Conservation (phyloP, 306 rosid genomes). For the Herpetospermum pedunculosum region DNA sequence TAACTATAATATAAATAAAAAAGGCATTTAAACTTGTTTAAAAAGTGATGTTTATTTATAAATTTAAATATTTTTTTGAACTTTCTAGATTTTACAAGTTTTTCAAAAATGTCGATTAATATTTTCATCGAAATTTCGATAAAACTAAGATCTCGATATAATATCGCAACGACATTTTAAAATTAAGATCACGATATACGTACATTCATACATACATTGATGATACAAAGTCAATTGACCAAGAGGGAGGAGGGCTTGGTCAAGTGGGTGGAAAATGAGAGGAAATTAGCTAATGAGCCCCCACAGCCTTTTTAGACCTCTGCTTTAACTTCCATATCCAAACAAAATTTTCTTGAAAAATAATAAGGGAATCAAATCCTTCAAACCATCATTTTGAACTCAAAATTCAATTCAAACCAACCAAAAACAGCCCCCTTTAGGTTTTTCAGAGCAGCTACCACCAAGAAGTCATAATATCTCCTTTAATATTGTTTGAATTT, state of each 20-base stretch:
- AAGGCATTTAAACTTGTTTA: too few species aligned
- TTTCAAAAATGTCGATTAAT: too few species aligned
- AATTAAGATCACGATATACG: too few species aligned
- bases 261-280: neutral
- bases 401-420: neutral
- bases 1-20: too few species aligned
- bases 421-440: neutral
- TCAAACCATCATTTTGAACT: neutral
- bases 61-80: too few species aligned
- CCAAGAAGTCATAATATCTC: neutral
- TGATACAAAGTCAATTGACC: neutral
- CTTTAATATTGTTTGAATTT: neutral
- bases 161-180: too few species aligned
- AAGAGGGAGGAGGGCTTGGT: neutral
- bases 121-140: too few species aligned
- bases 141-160: too few species aligned
- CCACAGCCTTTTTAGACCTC: slow-evolving; percentile 7
- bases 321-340: neutral
- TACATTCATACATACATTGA: neutral
- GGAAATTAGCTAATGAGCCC: neutral
- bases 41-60: too few species aligned
- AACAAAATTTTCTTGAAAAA: neutral
- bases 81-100: too few species aligned
- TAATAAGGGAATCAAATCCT: neutral
- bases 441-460: neutral